Conservation (phyloP, 306 rosid genomes). For the Vigna mungo region DNA sequence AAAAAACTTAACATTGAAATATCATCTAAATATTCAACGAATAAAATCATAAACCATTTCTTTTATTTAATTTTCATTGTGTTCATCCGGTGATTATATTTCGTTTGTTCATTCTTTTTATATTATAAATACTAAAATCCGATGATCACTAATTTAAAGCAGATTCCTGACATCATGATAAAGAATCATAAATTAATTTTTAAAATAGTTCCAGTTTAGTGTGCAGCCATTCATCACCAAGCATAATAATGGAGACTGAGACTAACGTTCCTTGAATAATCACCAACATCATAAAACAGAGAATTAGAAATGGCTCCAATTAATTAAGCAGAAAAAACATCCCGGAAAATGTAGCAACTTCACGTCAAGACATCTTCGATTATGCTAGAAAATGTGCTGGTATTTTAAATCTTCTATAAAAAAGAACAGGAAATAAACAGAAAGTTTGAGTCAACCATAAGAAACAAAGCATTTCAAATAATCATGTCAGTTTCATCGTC, state of each 20-base stretch:
- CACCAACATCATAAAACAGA: background rate
- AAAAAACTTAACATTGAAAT: no score
- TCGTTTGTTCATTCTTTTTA: background rate
- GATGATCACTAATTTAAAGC: background rate
- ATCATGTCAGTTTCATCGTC: background rate
- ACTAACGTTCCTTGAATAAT: background rate
- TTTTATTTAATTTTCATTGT: background rate
- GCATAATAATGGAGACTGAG: background rate
- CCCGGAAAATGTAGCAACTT: background rate
- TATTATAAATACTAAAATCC: background rate
- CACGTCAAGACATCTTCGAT: background rate
- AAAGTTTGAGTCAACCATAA: no score
- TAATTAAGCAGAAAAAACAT: background rate
- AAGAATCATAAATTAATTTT: background rate
- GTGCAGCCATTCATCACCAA: background rate
- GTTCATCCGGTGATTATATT: background rate
- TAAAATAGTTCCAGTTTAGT: background rate
- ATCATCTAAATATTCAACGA: no score
- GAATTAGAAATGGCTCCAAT: background rate
- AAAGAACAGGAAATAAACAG: no score
- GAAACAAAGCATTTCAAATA: no score
- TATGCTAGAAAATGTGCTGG: background rate
- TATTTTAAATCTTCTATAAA: background rate
- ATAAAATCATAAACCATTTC: no score
- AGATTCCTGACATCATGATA: background rate